These are phyloP conservation scores for Amanita phalloides DNA, from an alignment of 768 basidiomycete species.

Conservation along the genomic window DNA sequence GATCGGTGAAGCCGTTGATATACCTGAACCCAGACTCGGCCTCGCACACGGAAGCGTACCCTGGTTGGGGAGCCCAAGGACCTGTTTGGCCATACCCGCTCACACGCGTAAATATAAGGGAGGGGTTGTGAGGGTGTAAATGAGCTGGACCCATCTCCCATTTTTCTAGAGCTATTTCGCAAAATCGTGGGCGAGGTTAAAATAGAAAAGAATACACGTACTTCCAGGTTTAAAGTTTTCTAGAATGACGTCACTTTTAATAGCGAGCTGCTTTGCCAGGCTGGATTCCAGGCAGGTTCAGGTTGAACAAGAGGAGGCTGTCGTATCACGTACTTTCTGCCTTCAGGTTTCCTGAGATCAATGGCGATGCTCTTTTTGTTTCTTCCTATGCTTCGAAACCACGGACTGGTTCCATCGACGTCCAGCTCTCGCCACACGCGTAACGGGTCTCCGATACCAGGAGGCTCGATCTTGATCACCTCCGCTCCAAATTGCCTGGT, in stretches of 20 bases:
- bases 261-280: slow-evolving; percentile 48
- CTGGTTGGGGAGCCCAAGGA: slow-evolving; percentile 60
- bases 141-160: slow-evolving; percentile 52
- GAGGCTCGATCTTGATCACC: slow-evolving; percentile 62
- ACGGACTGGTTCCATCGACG: slow-evolving; percentile 59
- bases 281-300: slow-evolving; percentile 18
- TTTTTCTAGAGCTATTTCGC: slow-evolving; percentile 48
- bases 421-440: slow-evolving; percentile 67
- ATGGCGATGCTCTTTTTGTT: slow-evolving; percentile 71
- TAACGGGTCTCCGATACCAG: slow-evolving; percentile 51
- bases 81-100: slow-evolving; percentile 71
- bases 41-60: slow-evolving; percentile 69
- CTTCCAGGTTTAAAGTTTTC: slow-evolving; percentile 74
- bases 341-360: slow-evolving; percentile 47
- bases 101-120: slow-evolving; percentile 83
- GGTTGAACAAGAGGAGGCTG: neutral
- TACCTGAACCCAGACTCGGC: slow-evolving; percentile 67
- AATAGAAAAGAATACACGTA: slow-evolving; percentile 19
- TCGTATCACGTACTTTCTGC: slow-evolving; percentile 23
- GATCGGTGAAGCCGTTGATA: slow-evolving; percentile 57
- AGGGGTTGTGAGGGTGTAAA: slow-evolving; percentile 67
- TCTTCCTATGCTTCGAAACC: slow-evolving; percentile 62
- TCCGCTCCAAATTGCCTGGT: slow-evolving; percentile 62
- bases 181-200: neutral
- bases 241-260: slow-evolving; percentile 54